These are phyloP conservation scores for Parasarocladium wereldwijsianum DNA, from an alignment of 2,329 filamentous ascomycete species.

Conservation along the genomic window DNA sequence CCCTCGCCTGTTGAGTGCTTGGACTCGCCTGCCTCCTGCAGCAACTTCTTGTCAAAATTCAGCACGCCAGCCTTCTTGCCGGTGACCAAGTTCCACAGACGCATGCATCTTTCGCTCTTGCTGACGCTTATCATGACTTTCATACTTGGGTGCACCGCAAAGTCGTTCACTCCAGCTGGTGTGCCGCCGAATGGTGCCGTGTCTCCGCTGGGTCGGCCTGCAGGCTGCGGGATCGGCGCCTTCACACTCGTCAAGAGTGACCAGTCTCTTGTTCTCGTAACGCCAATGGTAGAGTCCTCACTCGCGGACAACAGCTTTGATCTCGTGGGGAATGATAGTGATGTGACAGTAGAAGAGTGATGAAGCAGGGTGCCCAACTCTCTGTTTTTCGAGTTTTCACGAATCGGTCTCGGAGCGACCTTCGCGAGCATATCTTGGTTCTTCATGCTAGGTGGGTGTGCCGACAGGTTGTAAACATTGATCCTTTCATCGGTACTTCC, in stretches of 20 bases:
- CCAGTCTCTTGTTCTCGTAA: conserved; percentile 82
- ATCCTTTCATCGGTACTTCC: conserved; percentile 89
- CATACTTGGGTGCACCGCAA: conserved; percentile 90
- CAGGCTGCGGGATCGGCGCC: conserved; percentile 67
- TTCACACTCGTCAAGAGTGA: conserved; percentile 77
- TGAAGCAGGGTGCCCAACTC: conserved; percentile 79
- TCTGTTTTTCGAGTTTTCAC: conserved; percentile 75
- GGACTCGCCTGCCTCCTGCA: conserved; percentile 63
- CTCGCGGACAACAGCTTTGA: conserved; percentile 77
- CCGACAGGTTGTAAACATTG: conserved; percentile 84
- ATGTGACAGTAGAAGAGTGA: conserved; percentile 69
- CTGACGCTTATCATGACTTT: conserved; percentile 93
- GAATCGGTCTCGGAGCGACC: conserved; percentile 56
- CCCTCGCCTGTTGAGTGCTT: conserved; percentile 71
- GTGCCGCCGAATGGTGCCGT: conserved; percentile 70
- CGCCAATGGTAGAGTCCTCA: conserved; percentile 83
- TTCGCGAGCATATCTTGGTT: conserved; percentile 47
- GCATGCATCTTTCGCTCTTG: conserved; percentile 79
- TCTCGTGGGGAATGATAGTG: conserved; percentile 67
- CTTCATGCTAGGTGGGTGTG: conserved; percentile 43
- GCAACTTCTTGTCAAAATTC: conserved; percentile 61
- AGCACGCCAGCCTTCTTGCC: conserved; percentile 90
- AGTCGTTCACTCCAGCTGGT: conserved; percentile 83
- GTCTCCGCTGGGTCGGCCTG: conserved; percentile 74
- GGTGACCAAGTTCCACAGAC: conserved; percentile 92